Evolutionary conservation across 495 filamentous ascomycete species (phyloP).

Genomic region (Lepidopterella palustris): DNA sequence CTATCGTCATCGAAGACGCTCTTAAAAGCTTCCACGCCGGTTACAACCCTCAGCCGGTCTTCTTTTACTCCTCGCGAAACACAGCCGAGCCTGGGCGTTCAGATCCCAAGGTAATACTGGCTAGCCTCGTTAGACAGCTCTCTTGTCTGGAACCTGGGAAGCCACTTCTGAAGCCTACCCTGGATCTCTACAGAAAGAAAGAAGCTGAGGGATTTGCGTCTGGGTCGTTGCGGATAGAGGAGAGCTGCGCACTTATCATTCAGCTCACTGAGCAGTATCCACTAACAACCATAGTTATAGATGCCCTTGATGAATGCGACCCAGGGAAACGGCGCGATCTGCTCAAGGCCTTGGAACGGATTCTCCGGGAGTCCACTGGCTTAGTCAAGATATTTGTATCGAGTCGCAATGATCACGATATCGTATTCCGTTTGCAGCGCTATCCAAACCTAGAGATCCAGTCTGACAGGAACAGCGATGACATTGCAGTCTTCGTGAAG

Average conservation of each 20-base stretch:
- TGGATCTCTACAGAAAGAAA: constrained; percentile 4
- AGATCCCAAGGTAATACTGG: constrained; percentile 9
- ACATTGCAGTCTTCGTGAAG: constrained; percentile 33
- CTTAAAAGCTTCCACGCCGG: neutral
- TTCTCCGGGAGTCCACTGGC: constrained; percentile 28
- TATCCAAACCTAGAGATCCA: constrained; percentile 34
- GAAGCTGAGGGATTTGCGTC: neutral
- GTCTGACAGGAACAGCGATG: constrained; percentile 30
- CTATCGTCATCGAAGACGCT: neutral
- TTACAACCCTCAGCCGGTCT: neutral
- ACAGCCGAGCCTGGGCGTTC: constrained; percentile 14
- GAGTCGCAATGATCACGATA: constrained; percentile 38
- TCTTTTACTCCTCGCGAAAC: constrained; percentile 24
- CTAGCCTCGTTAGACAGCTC: constrained; percentile 11
- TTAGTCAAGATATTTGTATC: constrained; percentile 39
- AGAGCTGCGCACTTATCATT: constrained; percentile 1
- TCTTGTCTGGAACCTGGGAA: constrained; percentile 7
- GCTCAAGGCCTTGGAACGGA: constrained; percentile 32
- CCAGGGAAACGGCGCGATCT: constrained; percentile 28
- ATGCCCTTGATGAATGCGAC: constrained; percentile 46
- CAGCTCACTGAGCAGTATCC: constrained; percentile 15
- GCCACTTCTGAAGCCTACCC: constrained; percentile 4
- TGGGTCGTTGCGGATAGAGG: neutral
- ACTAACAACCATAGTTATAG: constrained; percentile 39
- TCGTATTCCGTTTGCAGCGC: constrained; percentile 25